Conservation (phyloP, 2,329 filamentous ascomycete genomes). For the Scedosporium aurantiacum region DNA sequence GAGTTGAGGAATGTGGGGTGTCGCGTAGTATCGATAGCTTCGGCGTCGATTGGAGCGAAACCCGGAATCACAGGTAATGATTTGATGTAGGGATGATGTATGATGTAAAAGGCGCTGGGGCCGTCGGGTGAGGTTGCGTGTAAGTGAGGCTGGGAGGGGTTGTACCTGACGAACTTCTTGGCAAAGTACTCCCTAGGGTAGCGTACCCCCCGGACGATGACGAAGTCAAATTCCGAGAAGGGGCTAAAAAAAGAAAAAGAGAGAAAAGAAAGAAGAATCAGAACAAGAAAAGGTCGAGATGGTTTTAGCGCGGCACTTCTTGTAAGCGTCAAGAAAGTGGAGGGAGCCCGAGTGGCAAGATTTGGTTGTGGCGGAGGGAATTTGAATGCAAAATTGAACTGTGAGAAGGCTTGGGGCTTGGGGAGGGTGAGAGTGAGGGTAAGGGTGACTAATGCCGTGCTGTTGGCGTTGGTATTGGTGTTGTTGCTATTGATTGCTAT, state of each 20-base stretch:
- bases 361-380: neutral
- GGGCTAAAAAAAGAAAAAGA: neutral
- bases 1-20: neutral
- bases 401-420: neutral
- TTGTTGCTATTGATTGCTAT: too few relatives aligned
- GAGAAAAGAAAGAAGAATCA: neutral
- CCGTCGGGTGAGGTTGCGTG: neutral
- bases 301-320: too few relatives aligned
- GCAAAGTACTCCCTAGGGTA: neutral
- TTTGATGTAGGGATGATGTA: neutral
- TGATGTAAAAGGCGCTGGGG: neutral
- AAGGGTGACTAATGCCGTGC: neutral
- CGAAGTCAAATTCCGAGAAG: neutral
- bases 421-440: neutral
- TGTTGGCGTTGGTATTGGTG: too few relatives aligned
- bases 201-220: neutral
- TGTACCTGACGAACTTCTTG: neutral
- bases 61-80: neutral
- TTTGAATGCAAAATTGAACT: neutral
- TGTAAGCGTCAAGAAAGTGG: neutral
- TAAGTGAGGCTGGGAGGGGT: neutral
- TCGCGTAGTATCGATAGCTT: neutral
- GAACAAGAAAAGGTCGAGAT: too few relatives aligned
- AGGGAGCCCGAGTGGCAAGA: neutral
- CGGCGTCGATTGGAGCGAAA: neutral